Percentiles rank a stretch among this genome's conserved stretches.
phyloP scores from a whole-genome alignment of 1,284 basidiomycete genomes.

The Trametes pubescens region DNA sequence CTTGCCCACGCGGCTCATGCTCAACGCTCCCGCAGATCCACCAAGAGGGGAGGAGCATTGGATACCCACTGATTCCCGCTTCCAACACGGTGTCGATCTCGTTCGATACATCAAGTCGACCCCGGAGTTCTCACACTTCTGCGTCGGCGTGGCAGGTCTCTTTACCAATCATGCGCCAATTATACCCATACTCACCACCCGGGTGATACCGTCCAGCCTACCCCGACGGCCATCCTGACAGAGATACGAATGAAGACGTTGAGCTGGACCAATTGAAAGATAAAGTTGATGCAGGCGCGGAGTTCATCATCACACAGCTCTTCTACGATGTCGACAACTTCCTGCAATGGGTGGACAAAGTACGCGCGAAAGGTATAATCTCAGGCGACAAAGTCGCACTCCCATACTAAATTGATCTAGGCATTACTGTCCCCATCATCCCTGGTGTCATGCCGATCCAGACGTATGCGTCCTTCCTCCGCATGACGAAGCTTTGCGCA shows the following conservation, averaged over 20 bases:
- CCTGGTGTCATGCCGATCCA: conserved; percentile 99
- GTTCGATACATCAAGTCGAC: conserved; percentile 88
- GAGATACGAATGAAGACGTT: conserved; percentile 65
- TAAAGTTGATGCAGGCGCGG: conserved; percentile 95
- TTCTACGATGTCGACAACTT: conserved; percentile 96
- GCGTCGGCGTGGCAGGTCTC: conserved; percentile 88
- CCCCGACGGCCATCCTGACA: conserved; percentile 90
- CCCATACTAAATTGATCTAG: conserved; percentile 49
- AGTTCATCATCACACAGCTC: conserved; percentile 96
- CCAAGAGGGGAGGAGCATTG: conserved; percentile 94
- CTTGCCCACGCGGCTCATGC: background rate
- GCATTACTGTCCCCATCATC: conserved; percentile 91
- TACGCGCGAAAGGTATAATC: conserved; percentile 70
- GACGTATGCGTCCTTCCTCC: conserved; percentile 92
- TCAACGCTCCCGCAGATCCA: conserved; percentile 66
- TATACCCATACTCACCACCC: conserved; percentile 34
- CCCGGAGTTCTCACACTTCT: conserved; percentile 88
- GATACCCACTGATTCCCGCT: conserved; percentile 86
- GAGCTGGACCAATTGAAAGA: conserved; percentile 84
- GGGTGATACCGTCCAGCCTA: conserved; percentile 63
- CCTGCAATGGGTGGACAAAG: conserved; percentile 78
- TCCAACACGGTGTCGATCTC: conserved; percentile 90
- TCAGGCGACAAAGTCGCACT: background rate
- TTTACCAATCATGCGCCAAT: conserved; percentile 16
- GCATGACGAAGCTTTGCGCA: conserved; percentile 90